phyloP scores from a whole-genome alignment of 306 rosid genomes.

The Nissolia schottii region DNA sequence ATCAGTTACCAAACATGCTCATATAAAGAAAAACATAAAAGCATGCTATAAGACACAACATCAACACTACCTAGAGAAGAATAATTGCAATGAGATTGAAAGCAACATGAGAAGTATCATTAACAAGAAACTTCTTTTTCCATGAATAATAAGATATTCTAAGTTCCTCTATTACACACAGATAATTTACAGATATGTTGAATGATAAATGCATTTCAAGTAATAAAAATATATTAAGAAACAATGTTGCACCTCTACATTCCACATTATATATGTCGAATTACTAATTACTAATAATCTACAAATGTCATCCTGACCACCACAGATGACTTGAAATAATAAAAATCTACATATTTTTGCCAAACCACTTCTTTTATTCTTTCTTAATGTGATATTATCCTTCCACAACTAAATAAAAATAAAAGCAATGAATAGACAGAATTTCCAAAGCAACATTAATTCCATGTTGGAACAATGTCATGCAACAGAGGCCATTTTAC shows the following conservation, averaged over 20 bases:
- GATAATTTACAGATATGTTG: neutral
- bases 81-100: neutral
- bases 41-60: neutral
- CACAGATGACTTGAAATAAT: neutral
- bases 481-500: neutral
- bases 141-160: neutral
- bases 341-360: neutral
- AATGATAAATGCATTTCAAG: neutral
- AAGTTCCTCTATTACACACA: neutral
- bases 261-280: neutral
- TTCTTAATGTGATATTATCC: neutral
- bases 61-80: neutral
- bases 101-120: neutral
- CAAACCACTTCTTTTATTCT: neutral
- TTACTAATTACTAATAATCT: neutral
- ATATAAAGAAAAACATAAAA: neutral
- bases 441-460: no score
- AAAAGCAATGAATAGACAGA: neutral
- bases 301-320: neutral
- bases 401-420: neutral
- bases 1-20: no score
- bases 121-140: neutral
- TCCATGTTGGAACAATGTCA: neutral
- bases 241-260: neutral
- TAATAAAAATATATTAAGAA: neutral